Evolutionary conservation across 495 filamentous ascomycete species (phyloP).

Genomic region (Penicillium pulvis): DNA sequence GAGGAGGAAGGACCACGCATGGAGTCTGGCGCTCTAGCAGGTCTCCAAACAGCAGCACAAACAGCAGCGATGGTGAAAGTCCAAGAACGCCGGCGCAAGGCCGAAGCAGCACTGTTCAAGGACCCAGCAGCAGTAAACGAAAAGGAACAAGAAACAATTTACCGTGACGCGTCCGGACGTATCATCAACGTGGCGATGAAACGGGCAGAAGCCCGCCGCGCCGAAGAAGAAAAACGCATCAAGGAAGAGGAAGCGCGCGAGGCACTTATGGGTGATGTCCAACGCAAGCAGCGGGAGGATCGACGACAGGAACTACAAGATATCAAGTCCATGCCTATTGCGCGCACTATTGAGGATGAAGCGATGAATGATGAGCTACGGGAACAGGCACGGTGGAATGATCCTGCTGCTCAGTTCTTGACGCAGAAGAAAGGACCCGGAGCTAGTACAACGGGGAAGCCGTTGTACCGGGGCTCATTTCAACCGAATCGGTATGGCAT

Average conservation of each 20-base stretch:
- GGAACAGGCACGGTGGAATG: conserved; percentile 79
- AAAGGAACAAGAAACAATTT: conserved; percentile 74
- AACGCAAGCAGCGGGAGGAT: conserved; percentile 60
- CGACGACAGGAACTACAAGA: conserved; percentile 67
- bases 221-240: conserved; percentile 68
- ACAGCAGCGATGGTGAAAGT: conserved; percentile 77
- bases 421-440: conserved; percentile 47
- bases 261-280: conserved; percentile 80
- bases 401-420: conserved; percentile 86
- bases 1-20: conserved; percentile 52
- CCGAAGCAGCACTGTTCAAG: conserved; percentile 44
- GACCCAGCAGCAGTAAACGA: conserved; percentile 38
- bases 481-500: conserved; percentile 95
- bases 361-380: conserved; percentile 82
- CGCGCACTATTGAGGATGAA: conserved; percentile 77
- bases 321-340: conserved; percentile 77
- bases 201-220: conserved; percentile 76
- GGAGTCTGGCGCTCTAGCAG: conserved; percentile 83
- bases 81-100: conserved; percentile 57
- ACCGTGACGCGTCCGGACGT: conserved; percentile 89
- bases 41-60: conserved; percentile 78
- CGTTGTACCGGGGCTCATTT: conserved; percentile 76
- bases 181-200: conserved; percentile 91
- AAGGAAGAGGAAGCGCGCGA: conserved; percentile 63
- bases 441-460: conserved; percentile 60